Conservation (phyloP, 768 basidiomycete species). For the Tulasnella sp. region DNA sequence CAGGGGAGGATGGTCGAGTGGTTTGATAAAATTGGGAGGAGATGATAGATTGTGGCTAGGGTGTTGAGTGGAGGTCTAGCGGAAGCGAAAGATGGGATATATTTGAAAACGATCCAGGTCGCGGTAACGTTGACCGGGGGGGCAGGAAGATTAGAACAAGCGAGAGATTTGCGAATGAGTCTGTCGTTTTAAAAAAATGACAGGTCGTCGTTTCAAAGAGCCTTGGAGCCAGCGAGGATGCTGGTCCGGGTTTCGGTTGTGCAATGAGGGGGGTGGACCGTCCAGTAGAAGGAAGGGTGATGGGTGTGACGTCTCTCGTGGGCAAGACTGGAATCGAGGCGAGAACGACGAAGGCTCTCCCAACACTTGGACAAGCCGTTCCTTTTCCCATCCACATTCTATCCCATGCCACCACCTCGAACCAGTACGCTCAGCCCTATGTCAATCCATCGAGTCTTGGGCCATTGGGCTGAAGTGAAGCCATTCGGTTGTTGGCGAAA, state of each 20-base stretch:
- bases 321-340: background rate
- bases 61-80: background rate
- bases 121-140: background rate
- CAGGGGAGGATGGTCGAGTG: background rate
- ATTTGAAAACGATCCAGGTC: background rate
- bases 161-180: background rate
- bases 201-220: background rate
- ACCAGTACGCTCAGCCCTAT: background rate
- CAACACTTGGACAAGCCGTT: background rate
- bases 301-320: background rate
- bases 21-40: background rate
- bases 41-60: background rate
- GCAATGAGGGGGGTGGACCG: background rate
- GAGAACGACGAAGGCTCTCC: background rate
- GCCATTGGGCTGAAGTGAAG: background rate
- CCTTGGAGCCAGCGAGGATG: background rate
- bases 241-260: background rate
- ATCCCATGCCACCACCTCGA: background rate
- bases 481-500: background rate
- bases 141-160: background rate
- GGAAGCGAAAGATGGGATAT: background rate
- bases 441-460: background rate
- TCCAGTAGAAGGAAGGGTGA: background rate
- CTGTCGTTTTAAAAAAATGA: background rate
- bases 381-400: background rate